Base-by-base conservation (phyloP, 495 filamentous ascomycete species). In the Podospora tetraspora region DNA sequence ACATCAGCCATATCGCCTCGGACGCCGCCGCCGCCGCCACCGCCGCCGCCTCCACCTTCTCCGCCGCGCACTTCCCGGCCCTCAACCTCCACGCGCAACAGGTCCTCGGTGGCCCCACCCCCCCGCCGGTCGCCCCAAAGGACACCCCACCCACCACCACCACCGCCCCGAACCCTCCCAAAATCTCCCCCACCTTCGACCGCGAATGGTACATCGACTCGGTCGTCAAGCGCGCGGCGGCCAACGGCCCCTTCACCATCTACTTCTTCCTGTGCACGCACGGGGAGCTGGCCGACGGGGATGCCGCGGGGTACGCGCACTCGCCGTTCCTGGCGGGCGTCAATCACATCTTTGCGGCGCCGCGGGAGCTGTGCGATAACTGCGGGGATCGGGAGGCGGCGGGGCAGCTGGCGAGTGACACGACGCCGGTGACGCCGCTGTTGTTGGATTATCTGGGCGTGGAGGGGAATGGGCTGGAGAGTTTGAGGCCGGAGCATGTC, bases 201-300 rank as follows among this genome's bases (percentile, higher is more conserved):
- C n/a, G 62, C 19, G 62, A 64, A 34, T 64, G 62, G 62, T 64
- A 64, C 34, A 21, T 64, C 62, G 62, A 64, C 62, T 43, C 62
- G 0, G 22, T 21, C 6, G 62, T 64, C 29, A 43, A 43, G 37
- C 62, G 60, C 27, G 27, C 34, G 6, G 62, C 62, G 22, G 30
- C 29, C 19, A 64, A 64, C 62, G 62, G 62, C 1, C 62, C 62
- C 3, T 64, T 64, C 62, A 64, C 62, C 32, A 52, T 64, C 34
- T 64, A 64, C 34, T 64, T 64, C 62, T 64, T 64, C 62, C 62
- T 64, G 24, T 22, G 29, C 29, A 21, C 22, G n/a, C 62, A 64
- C 24, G 62, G 62, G 7, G 27, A 34, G 29, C 21, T 64, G 6
- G 22, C 62, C 2, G 22, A 23, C 62, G 43, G 43, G 16, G 62